A percentile compares a stretch with the other conserved stretches of the same genome.
Conservation (phyloP, 2,329 filamentous ascomycete species). For the Pleoardoris graminearum region DNA sequence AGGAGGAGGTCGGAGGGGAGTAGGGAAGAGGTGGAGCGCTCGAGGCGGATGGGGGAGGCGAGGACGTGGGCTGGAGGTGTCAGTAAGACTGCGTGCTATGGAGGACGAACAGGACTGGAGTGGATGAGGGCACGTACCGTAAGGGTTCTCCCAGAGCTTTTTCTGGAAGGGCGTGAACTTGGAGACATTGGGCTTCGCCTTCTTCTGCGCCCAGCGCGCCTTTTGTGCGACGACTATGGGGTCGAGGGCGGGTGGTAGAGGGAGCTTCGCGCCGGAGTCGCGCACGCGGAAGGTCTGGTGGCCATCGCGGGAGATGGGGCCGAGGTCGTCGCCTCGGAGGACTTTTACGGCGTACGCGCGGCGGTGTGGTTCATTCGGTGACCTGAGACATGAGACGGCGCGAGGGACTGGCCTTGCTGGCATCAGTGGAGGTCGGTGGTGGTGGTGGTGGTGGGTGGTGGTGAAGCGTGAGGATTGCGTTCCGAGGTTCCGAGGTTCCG, state of each 20-base stretch:
- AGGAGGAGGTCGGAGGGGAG: conserved; percentile 68
- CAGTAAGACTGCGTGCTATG: conserved; percentile 5
- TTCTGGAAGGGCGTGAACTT: conserved; percentile 58
- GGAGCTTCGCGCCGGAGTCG: conserved; percentile 45
- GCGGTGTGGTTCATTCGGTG: conserved; percentile 16
- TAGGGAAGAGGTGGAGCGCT: conserved; percentile 51
- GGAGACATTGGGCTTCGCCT: conserved; percentile 46
- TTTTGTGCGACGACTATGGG: conserved; percentile 44
- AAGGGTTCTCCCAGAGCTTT: conserved; percentile 65
- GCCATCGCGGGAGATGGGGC: conserved; percentile 36
- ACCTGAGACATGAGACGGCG: conserved; percentile 23
- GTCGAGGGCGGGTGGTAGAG: conserved; percentile 55
- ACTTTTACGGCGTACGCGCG: conserved; percentile 19
- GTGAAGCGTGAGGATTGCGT: too few relatives aligned
- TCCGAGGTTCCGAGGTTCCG: conserved; percentile 21
- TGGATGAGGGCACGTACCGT: conserved; percentile 58
- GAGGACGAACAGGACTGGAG: not conserved
- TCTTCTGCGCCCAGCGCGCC: conserved; percentile 46
- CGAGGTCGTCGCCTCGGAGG: conserved; percentile 28
- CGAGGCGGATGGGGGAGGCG: conserved; percentile 62
- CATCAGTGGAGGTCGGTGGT: conserved; percentile 26
- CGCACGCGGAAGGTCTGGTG: conserved; percentile 39
- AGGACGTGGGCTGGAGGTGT: conserved; percentile 61
- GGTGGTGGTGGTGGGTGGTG: not conserved
- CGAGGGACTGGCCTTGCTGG: conserved; percentile 25